Base-by-base conservation (phyloP, 495 filamentous ascomycete species). In the Thozetella sp. region DNA sequence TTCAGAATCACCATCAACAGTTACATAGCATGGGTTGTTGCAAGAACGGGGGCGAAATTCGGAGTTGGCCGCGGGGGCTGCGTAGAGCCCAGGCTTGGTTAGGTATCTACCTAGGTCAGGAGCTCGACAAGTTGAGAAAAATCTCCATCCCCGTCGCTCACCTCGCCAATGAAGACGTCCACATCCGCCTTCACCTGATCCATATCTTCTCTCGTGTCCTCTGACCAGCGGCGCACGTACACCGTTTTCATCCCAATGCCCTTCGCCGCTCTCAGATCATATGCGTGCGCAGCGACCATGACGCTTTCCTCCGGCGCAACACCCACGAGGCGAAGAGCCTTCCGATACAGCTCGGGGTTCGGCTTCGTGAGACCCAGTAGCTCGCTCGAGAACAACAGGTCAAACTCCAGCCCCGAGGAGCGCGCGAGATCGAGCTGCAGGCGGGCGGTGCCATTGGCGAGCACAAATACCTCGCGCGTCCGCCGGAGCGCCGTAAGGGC, bases 401-500 rank as follows among this genome's bases (percentile, higher is more conserved):
- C 66, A 67, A 84, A 87, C 2, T 58, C 54, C 25, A 85, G 55
- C 2, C 76, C 78, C 0, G 81, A 80, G 0, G 81, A 82, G 17
- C 73, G 70, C 15, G 62, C 67, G 4, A 85, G 65, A 63, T 84
- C 79, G 20, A 86, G 76, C 66, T 85, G 83, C 25, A 85, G 69
- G 45, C 83, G 74, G 25, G 80, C 81, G 1, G 79, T 81, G 0
- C 82, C 83, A 56, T 86, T 86, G n/a, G 83, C 80, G 46, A 79
- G 74, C 22, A 85, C 80, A 24, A 81, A 75, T 9, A 71, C 59
- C 53, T 77, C 76, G 40, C 60, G 51, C 25, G 64, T 67, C 25
- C 50, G 58, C 43, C 62, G 61, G 37, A 71, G 59, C 22, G 55
- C 34, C 11, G 40, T 43, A 40, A 72, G 57, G 2, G 66, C 70